Percentiles rank a stretch among this genome's conserved stretches.
Evolutionary conservation across 2,329 filamentous ascomycete genomes (phyloP).

Genomic region (Colletotrichum acutatum): DNA sequence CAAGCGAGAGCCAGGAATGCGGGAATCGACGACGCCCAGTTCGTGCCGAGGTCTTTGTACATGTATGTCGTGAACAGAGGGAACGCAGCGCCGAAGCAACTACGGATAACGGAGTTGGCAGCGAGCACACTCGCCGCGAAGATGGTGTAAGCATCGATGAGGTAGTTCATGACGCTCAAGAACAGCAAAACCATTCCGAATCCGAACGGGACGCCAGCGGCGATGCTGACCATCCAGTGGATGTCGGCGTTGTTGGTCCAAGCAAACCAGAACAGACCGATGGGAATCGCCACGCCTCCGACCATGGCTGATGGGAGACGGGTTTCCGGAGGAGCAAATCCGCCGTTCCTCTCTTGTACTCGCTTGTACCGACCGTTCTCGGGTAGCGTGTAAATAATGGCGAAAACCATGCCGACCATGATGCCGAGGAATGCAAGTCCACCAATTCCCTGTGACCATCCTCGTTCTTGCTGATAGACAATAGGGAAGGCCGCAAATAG

Average conservation of each 20-base stretch:
- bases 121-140: constrained; percentile 82
- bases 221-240: constrained; percentile 59
- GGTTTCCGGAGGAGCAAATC: constrained; percentile 67
- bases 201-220: constrained; percentile 47
- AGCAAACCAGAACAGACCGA: constrained; percentile 67
- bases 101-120: constrained; percentile 77
- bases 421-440: constrained; percentile 76
- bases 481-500: constrained; percentile 72
- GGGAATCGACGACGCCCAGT: constrained; percentile 80
- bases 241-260: constrained; percentile 63
- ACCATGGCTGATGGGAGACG: constrained; percentile 65
- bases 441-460: constrained; percentile 68
- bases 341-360: constrained; percentile 50
- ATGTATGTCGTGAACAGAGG: constrained; percentile 75
- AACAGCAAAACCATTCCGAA: constrained; percentile 62
- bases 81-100: constrained; percentile 77
- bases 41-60: constrained; percentile 71
- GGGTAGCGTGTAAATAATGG: constrained; percentile 58
- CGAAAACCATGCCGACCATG: constrained; percentile 71
- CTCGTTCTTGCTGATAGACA: constrained; percentile 70
- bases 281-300: constrained; percentile 62
- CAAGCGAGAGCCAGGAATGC: constrained; percentile 79
- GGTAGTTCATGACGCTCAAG: constrained; percentile 63
- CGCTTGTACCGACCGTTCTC: constrained; percentile 56
- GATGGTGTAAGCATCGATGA: constrained; percentile 70